A percentile compares a stretch with the other conserved stretches of the same genome.
Evolutionary conservation across 2,329 filamentous ascomycete genomes (phyloP).

Genomic region (Cladosporium velox): DNA sequence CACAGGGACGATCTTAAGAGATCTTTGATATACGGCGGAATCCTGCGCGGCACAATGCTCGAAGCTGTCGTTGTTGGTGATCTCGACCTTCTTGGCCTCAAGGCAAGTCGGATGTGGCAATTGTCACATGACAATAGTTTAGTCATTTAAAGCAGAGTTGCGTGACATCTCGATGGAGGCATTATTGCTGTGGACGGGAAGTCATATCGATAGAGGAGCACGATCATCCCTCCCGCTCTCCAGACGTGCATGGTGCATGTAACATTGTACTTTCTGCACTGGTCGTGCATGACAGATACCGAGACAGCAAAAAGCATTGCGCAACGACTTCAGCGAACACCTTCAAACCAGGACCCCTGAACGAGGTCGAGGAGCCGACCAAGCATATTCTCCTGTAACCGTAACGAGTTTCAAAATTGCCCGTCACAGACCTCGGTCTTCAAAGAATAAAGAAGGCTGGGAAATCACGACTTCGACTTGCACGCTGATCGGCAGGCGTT

Average conservation of each 20-base stretch:
- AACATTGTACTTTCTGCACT: not conserved
- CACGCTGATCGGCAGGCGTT: not conserved
- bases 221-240: not conserved
- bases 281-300: slow-evolving; percentile 11
- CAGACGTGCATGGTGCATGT: slow-evolving; percentile 15
- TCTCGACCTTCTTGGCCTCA: slow-evolving; percentile 1
- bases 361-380: not conserved
- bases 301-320: slow-evolving; percentile 12
- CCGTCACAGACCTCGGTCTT: slow-evolving; percentile 12
- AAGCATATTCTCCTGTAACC: not conserved
- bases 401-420: not conserved
- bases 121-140: not conserved
- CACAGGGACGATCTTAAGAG: not conserved
- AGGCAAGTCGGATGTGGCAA: not conserved
- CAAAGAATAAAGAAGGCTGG: slow-evolving; percentile 16
- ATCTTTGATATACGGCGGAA: slow-evolving; percentile 6
- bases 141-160: not conserved
- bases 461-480: not conserved
- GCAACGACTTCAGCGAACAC: not conserved
- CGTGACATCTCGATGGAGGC: not conserved
- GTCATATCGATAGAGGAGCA: not conserved
- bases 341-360: not conserved
- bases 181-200: not conserved
- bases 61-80: not conserved
- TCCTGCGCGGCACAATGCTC: not conserved